Percentiles rank a stretch among this genome's conserved stretches.
Conservation (phyloP, 192 early-diverging fungal genomes). For the Endogone sp. region DNA sequence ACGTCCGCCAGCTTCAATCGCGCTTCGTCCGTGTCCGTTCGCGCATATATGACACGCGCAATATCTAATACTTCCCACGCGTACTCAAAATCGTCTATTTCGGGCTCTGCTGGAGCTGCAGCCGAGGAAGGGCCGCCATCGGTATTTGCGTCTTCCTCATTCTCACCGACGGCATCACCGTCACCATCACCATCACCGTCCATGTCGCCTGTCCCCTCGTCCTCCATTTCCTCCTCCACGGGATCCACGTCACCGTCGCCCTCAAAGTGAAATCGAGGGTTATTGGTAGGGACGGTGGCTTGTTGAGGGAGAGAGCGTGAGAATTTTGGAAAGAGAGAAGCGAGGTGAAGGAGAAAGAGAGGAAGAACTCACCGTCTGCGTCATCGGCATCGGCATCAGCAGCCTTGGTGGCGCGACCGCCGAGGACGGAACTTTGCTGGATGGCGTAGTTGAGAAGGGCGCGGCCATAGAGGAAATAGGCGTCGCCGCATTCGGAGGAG, state of each 20-base stretch:
- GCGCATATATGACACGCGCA: conserved; percentile 76
- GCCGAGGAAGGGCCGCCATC: neutral
- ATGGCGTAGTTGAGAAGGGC: conserved; percentile 72
- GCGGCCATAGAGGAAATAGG: conserved; percentile 68
- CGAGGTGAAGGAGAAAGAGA: neutral
- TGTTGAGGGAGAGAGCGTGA: conserved; percentile 10
- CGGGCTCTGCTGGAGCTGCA: conserved; percentile 26
- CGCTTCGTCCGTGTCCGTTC: conserved; percentile 39
- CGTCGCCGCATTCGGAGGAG: conserved; percentile 64
- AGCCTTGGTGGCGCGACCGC: conserved; percentile 32
- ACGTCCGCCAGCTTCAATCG: conserved; percentile 61
- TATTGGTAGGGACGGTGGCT: conserved; percentile 16
- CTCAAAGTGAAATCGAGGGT: conserved; percentile 59
- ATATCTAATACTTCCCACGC: conserved; percentile 86
- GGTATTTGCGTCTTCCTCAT: conserved; percentile 26
- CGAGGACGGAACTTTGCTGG: conserved; percentile 71
- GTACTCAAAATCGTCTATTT: conserved; percentile 63
- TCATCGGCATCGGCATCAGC: conserved; percentile 32
- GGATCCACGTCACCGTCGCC: conserved; percentile 54
- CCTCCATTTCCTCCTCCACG: conserved; percentile 22
- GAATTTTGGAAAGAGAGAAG: conserved; percentile 1
- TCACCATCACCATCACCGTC: conserved; percentile 36
- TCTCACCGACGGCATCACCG: conserved; percentile 40
- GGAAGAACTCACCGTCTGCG: conserved; percentile 11
- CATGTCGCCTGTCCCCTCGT: too few species aligned